Base-by-base conservation (phyloP, 176 grass and related monocot genomes). In the Otatea glauca region DNA sequence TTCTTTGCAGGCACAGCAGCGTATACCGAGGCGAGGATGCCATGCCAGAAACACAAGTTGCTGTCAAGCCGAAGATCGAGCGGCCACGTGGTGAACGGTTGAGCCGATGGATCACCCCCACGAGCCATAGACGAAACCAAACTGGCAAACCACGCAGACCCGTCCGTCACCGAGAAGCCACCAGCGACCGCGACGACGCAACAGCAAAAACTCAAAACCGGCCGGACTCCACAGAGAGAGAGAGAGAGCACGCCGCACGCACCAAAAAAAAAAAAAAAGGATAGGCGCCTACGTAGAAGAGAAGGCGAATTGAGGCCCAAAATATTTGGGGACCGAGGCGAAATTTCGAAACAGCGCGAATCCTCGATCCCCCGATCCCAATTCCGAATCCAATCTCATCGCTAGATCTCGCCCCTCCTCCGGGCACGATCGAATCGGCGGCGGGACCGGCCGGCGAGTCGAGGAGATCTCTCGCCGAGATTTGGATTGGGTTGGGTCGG, bases 371-470 rank as follows among this genome's bases (percentile, higher is more conserved):
- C 71, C 70, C 43, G 70, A 80, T 83, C 73, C 59, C 72, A 67
- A 81, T 73, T 54, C 81, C 79, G 65, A 65, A 35, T 61, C 86
- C 77, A 42, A 78, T 25, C 79, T 83, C 70, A 70, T 81, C 53
- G 87, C 78, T 63, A 70, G 86, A 86, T 93, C 88, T 74, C 85
- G 77, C 70, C 80, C 80, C 69, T 64, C 70, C 9, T 29, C 48
- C 59, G 80, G 84, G 67, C 60, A 20, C 80, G 85, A 87, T 91
- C 81, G 85, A 67, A 84, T 61, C 89, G 89, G 80, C 89, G 75
- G 58, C 59, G 61, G 75, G 38, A 43, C 47, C 2, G 70, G 65
- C 88, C 71, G 53, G 63, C 85, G 81, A 75, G 48, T 65, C 20
- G 41, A 17, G 63, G 81, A 54, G 76, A 91, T 88, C 89, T 71